These are phyloP conservation scores for Thermomucor indicae-seudaticae DNA, from an alignment of 371 early-diverging fungal species.

Conservation along the genomic window DNA sequence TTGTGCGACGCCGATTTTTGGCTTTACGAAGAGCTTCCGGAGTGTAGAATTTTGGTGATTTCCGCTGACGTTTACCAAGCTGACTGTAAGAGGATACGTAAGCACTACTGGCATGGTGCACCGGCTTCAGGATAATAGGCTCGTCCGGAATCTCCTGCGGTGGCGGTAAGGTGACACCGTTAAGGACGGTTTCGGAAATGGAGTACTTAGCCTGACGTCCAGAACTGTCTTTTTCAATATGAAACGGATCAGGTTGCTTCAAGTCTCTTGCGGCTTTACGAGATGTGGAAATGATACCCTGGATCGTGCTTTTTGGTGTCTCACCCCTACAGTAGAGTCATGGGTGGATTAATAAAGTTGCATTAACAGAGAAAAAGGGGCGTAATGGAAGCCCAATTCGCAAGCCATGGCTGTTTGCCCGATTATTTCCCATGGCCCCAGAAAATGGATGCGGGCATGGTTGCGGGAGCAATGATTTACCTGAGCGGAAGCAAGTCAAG, in stretches of 20 bases:
- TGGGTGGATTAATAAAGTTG: no score
- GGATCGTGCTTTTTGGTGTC: conserved; percentile 52
- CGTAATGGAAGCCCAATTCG: no score
- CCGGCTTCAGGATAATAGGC: conserved; percentile 37
- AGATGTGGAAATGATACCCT: conserved; percentile 51
- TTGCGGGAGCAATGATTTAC: conserved; percentile 14
- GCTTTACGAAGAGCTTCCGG: conserved; percentile 15
- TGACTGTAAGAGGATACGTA: conserved; percentile 5
- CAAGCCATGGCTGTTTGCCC: no score
- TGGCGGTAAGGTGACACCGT: conserved; percentile 27
- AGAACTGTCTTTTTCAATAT: conserved; percentile 33
- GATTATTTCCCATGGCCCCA: no score
- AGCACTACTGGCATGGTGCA: conserved; percentile 8
- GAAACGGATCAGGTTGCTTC: conserved; percentile 39
- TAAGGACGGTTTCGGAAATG: conserved; percentile 34
- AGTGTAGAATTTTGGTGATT: conserved; percentile 21
- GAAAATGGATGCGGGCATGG: neutral
- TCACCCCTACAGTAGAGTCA: conserved; percentile 34
- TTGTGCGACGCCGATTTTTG: conserved; percentile 7
- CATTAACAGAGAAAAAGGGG: no score
- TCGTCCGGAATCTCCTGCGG: conserved; percentile 39
- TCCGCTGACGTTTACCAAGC: conserved; percentile 30
- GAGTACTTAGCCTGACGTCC: conserved; percentile 43
- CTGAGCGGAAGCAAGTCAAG: conserved; percentile 39
- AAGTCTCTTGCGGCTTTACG: conserved; percentile 40